phyloP scores from a whole-genome alignment of 1,284 basidiomycete genomes.

The Neolentinus lepideus region DNA sequence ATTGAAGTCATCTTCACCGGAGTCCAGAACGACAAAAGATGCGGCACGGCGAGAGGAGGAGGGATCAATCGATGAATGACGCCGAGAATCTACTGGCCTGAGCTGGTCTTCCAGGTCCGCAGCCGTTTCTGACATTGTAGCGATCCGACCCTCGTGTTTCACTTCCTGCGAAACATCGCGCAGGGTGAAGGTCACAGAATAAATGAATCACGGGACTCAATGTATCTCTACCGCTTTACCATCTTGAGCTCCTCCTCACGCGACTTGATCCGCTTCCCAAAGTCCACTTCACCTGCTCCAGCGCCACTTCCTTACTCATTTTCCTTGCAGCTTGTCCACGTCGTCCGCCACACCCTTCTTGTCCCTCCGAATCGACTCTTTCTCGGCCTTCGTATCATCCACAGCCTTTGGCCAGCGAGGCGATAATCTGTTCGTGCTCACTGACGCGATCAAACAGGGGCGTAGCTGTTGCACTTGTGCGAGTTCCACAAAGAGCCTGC shows the following conservation, averaged over 20 bases:
- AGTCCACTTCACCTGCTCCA: slow-evolving; percentile 8
- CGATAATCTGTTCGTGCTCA: neutral
- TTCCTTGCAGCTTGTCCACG: slow-evolving; percentile 5
- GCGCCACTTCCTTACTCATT: neutral
- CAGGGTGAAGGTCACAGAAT: neutral
- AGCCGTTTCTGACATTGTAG: slow-evolving; percentile 6
- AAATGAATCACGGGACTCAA: neutral
- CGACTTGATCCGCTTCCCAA: slow-evolving; percentile 10
- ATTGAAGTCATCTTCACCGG: neutral
- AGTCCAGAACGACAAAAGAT: neutral
- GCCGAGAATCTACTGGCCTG: neutral
- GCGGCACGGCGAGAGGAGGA: neutral
- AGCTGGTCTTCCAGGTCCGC: neutral
- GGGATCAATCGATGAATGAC: neutral
- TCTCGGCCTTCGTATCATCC: slow-evolving; percentile 1
- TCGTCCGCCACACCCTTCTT: slow-evolving; percentile 10
- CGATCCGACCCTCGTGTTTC: slow-evolving; percentile 14
- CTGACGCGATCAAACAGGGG: neutral
- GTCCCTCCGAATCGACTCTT: slow-evolving; percentile 4
- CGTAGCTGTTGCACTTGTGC: neutral
- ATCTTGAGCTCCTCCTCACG: neutral
- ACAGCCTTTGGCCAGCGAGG: slow-evolving; percentile 7
- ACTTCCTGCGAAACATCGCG: slow-evolving; percentile 8
- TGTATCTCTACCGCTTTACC: slow-evolving; percentile 5
- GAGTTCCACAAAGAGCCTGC: neutral